Evolutionary conservation across 768 basidiomycete species (phyloP).

Genomic region (Pleurotus sapidus): DNA sequence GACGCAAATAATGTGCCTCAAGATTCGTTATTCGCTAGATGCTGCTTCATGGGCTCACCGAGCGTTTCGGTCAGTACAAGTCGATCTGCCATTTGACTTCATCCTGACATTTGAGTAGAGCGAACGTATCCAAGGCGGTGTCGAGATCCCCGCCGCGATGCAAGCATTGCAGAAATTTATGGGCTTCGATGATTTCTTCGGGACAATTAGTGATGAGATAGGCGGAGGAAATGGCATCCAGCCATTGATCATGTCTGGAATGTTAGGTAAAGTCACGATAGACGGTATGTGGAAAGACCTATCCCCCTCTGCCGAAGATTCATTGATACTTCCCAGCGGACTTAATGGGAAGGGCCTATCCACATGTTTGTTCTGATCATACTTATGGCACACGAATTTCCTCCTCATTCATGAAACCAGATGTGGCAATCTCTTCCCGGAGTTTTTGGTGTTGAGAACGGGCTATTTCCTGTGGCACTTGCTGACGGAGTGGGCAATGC

Average conservation of each 20-base stretch:
- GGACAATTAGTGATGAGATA: slow-evolving; percentile 30
- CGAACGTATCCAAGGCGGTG: slow-evolving; percentile 25
- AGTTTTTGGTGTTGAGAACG: slow-evolving; percentile 15
- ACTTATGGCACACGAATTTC: slow-evolving; percentile 38
- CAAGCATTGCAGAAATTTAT: slow-evolving; percentile 24
- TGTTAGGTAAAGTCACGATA: slow-evolving; percentile 24
- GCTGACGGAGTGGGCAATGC: slow-evolving; percentile 29
- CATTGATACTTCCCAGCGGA: slow-evolving; percentile 14
- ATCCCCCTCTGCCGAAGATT: slow-evolving; percentile 27
- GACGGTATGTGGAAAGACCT: slow-evolving; percentile 2
- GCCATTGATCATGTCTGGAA: slow-evolving; percentile 21
- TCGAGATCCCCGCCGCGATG: slow-evolving; percentile 15
- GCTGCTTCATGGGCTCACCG: slow-evolving; percentile 38
- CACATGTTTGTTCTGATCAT: slow-evolving; percentile 17
- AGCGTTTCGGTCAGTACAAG: slow-evolving; percentile 19
- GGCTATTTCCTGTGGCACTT: slow-evolving; percentile 22
- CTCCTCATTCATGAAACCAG: neutral
- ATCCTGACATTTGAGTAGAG: slow-evolving; percentile 18
- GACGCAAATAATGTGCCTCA: slow-evolving; percentile 39
- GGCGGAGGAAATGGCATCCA: slow-evolving; percentile 45
- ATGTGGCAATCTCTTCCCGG: neutral
- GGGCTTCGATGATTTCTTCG: slow-evolving; percentile 22
- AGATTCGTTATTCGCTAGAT: slow-evolving; percentile 33
- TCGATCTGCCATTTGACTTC: slow-evolving; percentile 20
- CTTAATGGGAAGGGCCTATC: slow-evolving; percentile 4